Evolutionary conservation across 148 eudicot genomes (phyloP), one percentile per base, ranked within the genome.

Genomic region (Vaccinium vitisidaea): DNA sequence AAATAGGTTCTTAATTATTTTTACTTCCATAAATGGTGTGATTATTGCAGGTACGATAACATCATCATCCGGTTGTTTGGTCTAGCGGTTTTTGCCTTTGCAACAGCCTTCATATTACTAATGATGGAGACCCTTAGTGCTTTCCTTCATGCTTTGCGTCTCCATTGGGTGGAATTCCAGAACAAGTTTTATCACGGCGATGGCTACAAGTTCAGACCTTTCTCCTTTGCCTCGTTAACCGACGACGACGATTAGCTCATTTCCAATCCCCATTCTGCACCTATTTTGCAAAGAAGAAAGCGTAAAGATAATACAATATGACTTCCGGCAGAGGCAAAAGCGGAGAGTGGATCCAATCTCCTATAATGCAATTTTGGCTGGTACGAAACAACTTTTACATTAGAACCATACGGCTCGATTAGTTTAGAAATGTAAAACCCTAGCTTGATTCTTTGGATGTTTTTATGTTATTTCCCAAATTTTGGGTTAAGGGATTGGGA

Each of bases 101-200:
- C 98, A 32, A 94, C 99, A 52, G 96, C 98, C 59, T 97, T 97
- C 85, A 92, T 97, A 84, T 85, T 97, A 84, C 96, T 95, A 21
- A 92, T 94, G 92, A 97, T 97, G 99, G 98, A 97, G 89, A 92
- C 91, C 63, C 96, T 97, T 25, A 94, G 99, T 83, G 99, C 99
- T 49, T 97, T 97, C 83, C 97, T 97, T 81, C 98, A 97, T 77
- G 99, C 99, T 21, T 89, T 97, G 89, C 93, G 99, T 91, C 99
- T 97, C 69, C 99, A 97, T 79, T 97, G 99, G 99, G 98, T 97
- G 81, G 99, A 97, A 90, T 97, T 88, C 80, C 98, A 94, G 82
- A 91, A 89, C 92, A 97, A 97, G 91, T 97, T 96, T 80, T 96
- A 95, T 88, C 89, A 90, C 58, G 99, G 98, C 6, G 98, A 96